Conservation (phyloP, 257 asterid species). For the Solanum sparsipilum region DNA sequence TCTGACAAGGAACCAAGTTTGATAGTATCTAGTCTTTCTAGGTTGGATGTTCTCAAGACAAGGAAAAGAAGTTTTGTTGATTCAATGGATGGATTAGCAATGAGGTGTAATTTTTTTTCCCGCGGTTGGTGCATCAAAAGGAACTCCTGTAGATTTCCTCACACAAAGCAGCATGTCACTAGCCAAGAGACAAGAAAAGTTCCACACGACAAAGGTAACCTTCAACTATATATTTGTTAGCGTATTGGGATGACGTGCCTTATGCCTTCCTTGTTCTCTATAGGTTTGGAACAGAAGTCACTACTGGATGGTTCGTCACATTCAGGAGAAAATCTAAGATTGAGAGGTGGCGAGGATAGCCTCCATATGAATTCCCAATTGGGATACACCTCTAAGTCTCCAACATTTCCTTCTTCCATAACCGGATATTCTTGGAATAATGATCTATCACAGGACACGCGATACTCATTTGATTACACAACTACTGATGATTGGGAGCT, state of each 20-base stretch:
- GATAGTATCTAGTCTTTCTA: constrained; percentile 34
- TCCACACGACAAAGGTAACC: neutral
- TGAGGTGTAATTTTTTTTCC: constrained; percentile 54
- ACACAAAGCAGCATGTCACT: constrained; percentile 17
- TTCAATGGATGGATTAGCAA: constrained; percentile 25
- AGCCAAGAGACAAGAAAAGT: neutral
- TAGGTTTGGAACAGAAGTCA: too few relatives aligned
- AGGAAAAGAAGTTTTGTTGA: constrained; percentile 40
- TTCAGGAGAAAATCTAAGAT: neutral
- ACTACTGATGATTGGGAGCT: constrained; percentile 58
- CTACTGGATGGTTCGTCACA: constrained; percentile 5
- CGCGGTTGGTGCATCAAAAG: constrained; percentile 93
- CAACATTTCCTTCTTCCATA: constrained; percentile 29
- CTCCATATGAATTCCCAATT: neutral
- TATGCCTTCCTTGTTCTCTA: too few relatives aligned
- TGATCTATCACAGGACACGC: constrained; percentile 5
- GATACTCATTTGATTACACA: constrained; percentile 7
- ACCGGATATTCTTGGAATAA: constrained; percentile 16
- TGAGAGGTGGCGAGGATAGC: neutral
- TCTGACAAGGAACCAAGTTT: constrained; percentile 12
- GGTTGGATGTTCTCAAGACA: constrained; percentile 35
- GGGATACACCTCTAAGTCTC: constrained; percentile 28
- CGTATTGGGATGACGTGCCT: too few relatives aligned
- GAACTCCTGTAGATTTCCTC: constrained; percentile 67
- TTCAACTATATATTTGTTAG: neutral